Evolutionary conservation across 768 basidiomycete genomes (phyloP).

Genomic region (Naganishia antarctica): DNA sequence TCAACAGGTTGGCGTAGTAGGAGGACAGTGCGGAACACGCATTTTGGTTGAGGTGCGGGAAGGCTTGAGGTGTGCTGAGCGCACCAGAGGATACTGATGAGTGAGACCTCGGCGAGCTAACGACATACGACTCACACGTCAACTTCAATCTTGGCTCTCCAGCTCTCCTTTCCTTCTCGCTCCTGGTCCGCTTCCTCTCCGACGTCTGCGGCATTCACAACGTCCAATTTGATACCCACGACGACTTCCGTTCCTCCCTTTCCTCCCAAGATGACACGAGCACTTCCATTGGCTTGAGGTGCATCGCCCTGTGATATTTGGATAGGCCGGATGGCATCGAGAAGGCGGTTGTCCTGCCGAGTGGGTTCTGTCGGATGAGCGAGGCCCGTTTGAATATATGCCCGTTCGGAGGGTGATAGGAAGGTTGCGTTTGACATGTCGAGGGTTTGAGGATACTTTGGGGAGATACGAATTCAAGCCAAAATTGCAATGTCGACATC

Average conservation of each 20-base stretch:
- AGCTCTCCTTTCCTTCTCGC: slow-evolving; percentile 32
- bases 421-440: slow-evolving; percentile 20
- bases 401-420: slow-evolving; percentile 42
- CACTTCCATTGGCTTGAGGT: slow-evolving; percentile 45
- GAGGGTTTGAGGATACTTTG: neutral
- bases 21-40: slow-evolving; percentile 34
- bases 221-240: slow-evolving; percentile 46
- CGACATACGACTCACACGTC: slow-evolving; percentile 41
- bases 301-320: slow-evolving; percentile 41
- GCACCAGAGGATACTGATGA: neutral
- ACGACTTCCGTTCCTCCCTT: slow-evolving; percentile 43
- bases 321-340: slow-evolving; percentile 33
- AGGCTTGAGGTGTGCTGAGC: slow-evolving; percentile 43
- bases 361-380: slow-evolving; percentile 39
- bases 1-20: slow-evolving; percentile 35
- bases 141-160: slow-evolving; percentile 44
- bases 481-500: too few species aligned
- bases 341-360: slow-evolving; percentile 38
- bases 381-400: slow-evolving; percentile 44
- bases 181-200: slow-evolving; percentile 24
- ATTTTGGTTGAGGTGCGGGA: slow-evolving; percentile 31
- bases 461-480: too few species aligned
- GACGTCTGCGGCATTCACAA: slow-evolving; percentile 33
- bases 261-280: slow-evolving; percentile 35
- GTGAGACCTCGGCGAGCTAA: neutral